phyloP scores from a whole-genome alignment of 805 yeast species.

The Maudiozyma barnettii region DNA sequence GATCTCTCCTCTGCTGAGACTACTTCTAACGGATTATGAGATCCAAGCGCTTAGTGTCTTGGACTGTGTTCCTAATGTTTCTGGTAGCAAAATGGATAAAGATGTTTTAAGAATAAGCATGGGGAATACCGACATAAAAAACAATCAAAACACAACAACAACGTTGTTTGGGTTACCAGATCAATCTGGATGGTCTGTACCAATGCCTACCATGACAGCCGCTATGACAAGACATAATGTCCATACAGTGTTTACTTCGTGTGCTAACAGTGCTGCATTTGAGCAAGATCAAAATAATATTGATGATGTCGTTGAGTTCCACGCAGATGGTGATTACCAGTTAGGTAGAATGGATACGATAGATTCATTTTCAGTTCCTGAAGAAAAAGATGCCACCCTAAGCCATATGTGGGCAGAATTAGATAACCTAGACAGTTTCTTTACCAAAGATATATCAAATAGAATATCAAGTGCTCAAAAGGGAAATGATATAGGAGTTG shows the following conservation, averaged over 20 bases:
- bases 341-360: constrained; percentile 20
- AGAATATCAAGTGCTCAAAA: constrained; percentile 1
- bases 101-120: constrained; percentile 87
- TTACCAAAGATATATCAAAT: constrained; percentile 39
- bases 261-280: constrained; percentile 33
- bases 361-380: constrained; percentile 32
- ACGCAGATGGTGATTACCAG: constrained; percentile 26
- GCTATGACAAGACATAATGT: constrained; percentile 85
- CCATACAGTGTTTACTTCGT: constrained; percentile 88
- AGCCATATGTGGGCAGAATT: constrained; percentile 90
- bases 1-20: constrained; percentile 77
- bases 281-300: constrained; percentile 14
- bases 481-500: constrained; percentile 12
- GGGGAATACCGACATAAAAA: constrained; percentile 69
- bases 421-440: constrained; percentile 81
- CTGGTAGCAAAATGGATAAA: constrained; percentile 84
- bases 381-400: constrained; percentile 62
- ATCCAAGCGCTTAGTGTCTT: constrained; percentile 82
- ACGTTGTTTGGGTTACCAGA: constrained; percentile 87
- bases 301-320: constrained; percentile 27
- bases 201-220: constrained; percentile 88
- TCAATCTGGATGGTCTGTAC: constrained; percentile 94
- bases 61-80: constrained; percentile 74
- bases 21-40: constrained; percentile 75
- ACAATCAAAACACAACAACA: constrained; percentile 76